phyloP scores from a whole-genome alignment of 148 eudicot species.

The Diospyros lotus region DNA sequence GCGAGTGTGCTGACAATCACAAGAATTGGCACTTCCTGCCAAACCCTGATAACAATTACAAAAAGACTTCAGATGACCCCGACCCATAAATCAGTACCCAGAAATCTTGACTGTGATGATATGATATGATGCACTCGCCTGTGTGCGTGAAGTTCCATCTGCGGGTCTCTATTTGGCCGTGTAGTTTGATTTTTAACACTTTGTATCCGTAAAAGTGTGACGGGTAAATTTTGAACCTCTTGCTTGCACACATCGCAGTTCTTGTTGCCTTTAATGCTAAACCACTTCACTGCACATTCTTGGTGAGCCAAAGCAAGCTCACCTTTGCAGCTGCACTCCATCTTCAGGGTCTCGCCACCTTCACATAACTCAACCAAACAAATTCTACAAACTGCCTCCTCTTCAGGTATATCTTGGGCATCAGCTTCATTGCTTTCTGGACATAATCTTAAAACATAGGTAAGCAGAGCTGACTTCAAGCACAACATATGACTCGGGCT shows the following conservation, averaged over 20 bases:
- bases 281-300: slow-evolving; percentile 94
- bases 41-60: slow-evolving; percentile 46
- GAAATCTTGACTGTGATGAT: background rate
- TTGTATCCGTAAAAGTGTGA: slow-evolving; percentile 76
- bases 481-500: background rate
- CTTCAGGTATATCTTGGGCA: slow-evolving; percentile 89
- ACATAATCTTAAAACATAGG: slow-evolving; percentile 1
- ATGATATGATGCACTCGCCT: slow-evolving; percentile 35
- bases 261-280: slow-evolving; percentile 86
- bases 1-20: slow-evolving; percentile 83
- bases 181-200: slow-evolving; percentile 36
- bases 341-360: slow-evolving; percentile 88
- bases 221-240: slow-evolving; percentile 85
- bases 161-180: slow-evolving; percentile 26
- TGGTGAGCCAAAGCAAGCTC: slow-evolving; percentile 90
- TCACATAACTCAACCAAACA: slow-evolving; percentile 82
- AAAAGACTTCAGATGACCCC: background rate
- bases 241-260: slow-evolving; percentile 86
- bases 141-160: slow-evolving; percentile 48
- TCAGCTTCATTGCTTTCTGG: slow-evolving; percentile 54
- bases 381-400: slow-evolving; percentile 92
- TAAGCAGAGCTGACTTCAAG: background rate
- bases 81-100: background rate
- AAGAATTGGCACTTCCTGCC: slow-evolving; percentile 91
- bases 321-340: slow-evolving; percentile 97